A percentile compares a stretch with the other conserved stretches of the same genome.
These are phyloP conservation scores for Hansenula lynferdii DNA, from an alignment of 1,139 yeast species.

Conservation along the genomic window DNA sequence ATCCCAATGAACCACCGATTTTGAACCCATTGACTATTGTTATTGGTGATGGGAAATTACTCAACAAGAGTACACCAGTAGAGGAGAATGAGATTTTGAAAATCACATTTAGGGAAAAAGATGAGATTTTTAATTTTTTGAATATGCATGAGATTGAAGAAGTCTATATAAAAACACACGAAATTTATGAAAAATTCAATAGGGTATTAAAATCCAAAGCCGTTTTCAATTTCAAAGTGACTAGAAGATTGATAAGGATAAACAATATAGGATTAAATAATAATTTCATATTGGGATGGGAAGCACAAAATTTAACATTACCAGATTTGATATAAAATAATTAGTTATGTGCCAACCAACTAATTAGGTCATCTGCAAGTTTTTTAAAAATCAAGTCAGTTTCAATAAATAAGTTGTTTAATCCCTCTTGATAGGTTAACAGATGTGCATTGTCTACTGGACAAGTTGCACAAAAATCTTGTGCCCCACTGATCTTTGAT, in stretches of 20 bases:
- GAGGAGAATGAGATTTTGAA: constrained; percentile 6
- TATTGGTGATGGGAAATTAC: neutral
- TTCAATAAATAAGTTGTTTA: constrained; percentile 15
- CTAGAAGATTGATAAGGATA: constrained; percentile 9
- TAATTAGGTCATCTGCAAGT: constrained; percentile 11
- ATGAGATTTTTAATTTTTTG: constrained; percentile 11
- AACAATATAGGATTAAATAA: constrained; percentile 2
- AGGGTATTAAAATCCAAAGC: constrained; percentile 4
- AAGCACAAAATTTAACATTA: constrained; percentile 7
- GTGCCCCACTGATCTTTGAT: constrained; percentile 2
- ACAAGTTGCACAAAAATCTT: constrained; percentile 8
- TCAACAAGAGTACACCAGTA: neutral
- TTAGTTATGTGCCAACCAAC: constrained; percentile 16
- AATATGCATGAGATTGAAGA: constrained; percentile 16
- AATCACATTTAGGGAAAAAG: constrained; percentile 5
- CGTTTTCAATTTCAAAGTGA: constrained; percentile 4
- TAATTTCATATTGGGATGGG: constrained; percentile 12
- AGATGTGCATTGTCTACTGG: constrained; percentile 8
- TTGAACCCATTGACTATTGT: constrained; percentile 10
- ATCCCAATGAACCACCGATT: constrained; percentile 4
- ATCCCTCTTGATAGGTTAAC: constrained; percentile 13
- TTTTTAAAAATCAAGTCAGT: constrained; percentile 11
- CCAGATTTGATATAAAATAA: neutral
- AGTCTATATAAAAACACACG: constrained; percentile 9
- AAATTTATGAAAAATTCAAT: constrained; percentile 4